Percentiles rank a stretch among this genome's conserved stretches.
Evolutionary conservation across 1,284 basidiomycete species (phyloP).

Genomic region (Austropuccinia psidii): DNA sequence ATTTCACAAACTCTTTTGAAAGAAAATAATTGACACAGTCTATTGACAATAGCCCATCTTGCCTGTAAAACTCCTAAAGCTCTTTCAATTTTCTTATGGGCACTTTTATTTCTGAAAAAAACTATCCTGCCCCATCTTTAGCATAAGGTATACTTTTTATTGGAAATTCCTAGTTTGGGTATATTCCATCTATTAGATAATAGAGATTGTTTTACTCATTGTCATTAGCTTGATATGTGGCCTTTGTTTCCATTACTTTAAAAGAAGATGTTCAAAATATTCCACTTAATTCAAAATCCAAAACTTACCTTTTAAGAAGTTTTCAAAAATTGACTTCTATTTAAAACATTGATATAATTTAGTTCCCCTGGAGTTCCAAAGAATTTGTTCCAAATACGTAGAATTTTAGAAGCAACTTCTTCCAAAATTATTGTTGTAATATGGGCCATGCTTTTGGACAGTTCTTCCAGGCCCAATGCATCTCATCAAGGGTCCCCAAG

Average conservation of each 20-base stretch:
- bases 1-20: background rate
- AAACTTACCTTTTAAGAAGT: background rate
- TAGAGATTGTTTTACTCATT: background rate
- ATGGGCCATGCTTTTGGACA: conserved; percentile 1
- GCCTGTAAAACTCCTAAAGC: conserved; percentile 5
- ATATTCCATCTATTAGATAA: conserved; percentile 6
- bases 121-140: background rate
- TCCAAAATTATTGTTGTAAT: conserved; percentile 2
- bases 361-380: conserved; percentile 1
- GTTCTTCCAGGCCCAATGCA: conserved; percentile 30
- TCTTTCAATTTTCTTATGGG: background rate
- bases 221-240: background rate
- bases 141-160: background rate
- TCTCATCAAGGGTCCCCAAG: too few relatives aligned
- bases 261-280: background rate
- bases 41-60: background rate
- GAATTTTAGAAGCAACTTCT: background rate
- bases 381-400: conserved; percentile 7
- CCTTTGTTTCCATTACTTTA: background rate
- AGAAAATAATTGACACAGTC: background rate
- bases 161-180: background rate
- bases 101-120: background rate
- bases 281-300: background rate
- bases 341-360: conserved; percentile 18
- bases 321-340: background rate